Evolutionary conservation across 192 early-diverging fungal genomes (phyloP).

Genomic region (Gonapodya prolifera): DNA sequence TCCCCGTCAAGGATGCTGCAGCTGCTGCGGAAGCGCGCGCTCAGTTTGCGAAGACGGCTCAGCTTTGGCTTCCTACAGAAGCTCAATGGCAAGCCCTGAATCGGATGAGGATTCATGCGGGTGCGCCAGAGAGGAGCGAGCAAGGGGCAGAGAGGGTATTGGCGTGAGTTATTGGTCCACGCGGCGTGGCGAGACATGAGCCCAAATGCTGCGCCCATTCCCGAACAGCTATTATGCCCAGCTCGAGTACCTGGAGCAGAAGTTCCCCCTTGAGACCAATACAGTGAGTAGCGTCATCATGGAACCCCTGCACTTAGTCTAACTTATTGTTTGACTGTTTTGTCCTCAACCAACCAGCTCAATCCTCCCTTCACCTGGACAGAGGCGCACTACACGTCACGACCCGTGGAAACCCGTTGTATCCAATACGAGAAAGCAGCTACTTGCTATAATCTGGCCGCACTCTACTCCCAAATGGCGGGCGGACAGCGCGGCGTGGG

Average conservation of each 20-base stretch:
- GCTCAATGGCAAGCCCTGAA: constrained; percentile 37
- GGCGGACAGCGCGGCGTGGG: constrained; percentile 19
- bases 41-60: no score
- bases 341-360: no score
- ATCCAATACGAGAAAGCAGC: constrained; percentile 49
- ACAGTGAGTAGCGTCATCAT: constrained; percentile 29
- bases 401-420: no score
- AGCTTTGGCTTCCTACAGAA: constrained; percentile 24
- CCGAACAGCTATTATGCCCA: constrained; percentile 39
- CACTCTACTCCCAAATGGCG: constrained; percentile 30
- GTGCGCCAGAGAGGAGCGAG: constrained; percentile 32
- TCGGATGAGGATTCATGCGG: constrained; percentile 38
- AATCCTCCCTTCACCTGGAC: no score
- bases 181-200: not conserved
- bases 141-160: constrained; percentile 30
- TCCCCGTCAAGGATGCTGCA: no score
- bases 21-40: no score
- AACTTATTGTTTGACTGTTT: no score
- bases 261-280: constrained; percentile 37
- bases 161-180: constrained; percentile 21
- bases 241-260: constrained; percentile 29
- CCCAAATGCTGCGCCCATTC: constrained; percentile 9
- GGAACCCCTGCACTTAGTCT: no score
- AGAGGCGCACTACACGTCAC: no score
- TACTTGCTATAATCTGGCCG: constrained; percentile 36